These are phyloP conservation scores for Metschnikowia amazonensis DNA, from an alignment of 805 yeast species.

Conservation along the genomic window DNA sequence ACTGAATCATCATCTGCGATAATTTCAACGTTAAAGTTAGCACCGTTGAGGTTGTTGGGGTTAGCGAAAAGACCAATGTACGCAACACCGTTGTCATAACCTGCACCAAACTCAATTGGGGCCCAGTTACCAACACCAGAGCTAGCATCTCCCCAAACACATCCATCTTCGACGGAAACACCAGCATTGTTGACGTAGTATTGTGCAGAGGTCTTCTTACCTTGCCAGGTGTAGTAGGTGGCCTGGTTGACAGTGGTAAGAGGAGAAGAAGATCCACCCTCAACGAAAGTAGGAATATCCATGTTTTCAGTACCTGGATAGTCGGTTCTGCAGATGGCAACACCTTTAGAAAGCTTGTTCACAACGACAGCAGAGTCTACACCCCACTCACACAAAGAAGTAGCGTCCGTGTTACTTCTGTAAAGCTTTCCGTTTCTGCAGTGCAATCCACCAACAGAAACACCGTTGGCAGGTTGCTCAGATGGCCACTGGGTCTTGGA, in stretches of 20 bases:
- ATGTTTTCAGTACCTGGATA: conserved; percentile 99
- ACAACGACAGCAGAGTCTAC: conserved; percentile 62
- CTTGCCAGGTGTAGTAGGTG: conserved; percentile 74
- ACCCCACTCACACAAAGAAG: conserved; percentile 88
- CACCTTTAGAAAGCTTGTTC: conserved; percentile 56
- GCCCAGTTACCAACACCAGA: conserved; percentile 97
- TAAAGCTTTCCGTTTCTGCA: conserved; percentile 83
- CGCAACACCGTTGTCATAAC: conserved; percentile 62
- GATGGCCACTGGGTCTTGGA: conserved; percentile 98
- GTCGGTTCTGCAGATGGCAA: conserved; percentile 96
- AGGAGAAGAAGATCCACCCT: conserved; percentile 60
- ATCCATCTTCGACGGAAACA: conserved; percentile 83
- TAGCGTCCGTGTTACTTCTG: conserved; percentile 66
- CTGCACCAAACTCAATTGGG: conserved; percentile 92
- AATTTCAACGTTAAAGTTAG: conserved; percentile 59
- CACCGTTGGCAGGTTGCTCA: conserved; percentile 81
- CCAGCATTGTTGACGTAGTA: conserved; percentile 98
- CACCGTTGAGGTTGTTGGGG: conserved; percentile 74
- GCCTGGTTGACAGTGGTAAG: conserved; percentile 78
- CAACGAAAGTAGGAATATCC: conserved; percentile 87
- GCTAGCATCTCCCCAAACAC: conserved; percentile 85
- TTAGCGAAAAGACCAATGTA: conserved; percentile 92
- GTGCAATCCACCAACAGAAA: conserved; percentile 87
- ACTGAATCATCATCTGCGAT: conserved; percentile 64
- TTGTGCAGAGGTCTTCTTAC: conserved; percentile 84